phyloP scores from a whole-genome alignment of 108 stramenopile genomes.

The Epithemia pelagica region DNA sequence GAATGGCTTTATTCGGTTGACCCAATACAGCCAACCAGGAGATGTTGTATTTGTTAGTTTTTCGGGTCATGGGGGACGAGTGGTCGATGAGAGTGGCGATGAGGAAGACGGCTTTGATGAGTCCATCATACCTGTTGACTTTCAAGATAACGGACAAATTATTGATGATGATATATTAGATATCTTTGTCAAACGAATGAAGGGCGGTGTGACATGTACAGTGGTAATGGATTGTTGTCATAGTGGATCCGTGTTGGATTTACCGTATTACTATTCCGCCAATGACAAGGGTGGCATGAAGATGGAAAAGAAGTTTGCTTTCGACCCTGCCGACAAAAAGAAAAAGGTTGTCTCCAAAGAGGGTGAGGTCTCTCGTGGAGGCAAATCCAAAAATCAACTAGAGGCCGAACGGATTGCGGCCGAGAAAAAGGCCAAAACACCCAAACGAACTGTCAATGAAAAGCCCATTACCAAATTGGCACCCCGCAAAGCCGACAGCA shows the following conservation, averaged over 20 bases:
- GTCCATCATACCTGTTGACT: conserved; percentile 90
- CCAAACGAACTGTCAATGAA: neutral
- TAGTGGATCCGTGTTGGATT: conserved; percentile 79
- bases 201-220: conserved; percentile 67
- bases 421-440: neutral
- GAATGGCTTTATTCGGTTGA: conserved; percentile 65
- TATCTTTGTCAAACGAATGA: conserved; percentile 70
- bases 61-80: conserved; percentile 74
- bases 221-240: conserved; percentile 77
- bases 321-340: conserved; percentile 2
- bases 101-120: conserved; percentile 75
- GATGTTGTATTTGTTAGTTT: conserved; percentile 81
- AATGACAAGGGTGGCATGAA: conserved; percentile 6
- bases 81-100: conserved; percentile 48
- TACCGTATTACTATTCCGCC: conserved; percentile 55
- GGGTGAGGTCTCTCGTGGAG: neutral
- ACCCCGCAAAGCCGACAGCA: neutral
- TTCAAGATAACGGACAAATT: conserved; percentile 75
- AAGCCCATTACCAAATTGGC: neutral
- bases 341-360: neutral
- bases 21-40: conserved; percentile 62
- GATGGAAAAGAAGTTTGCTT: neutral
- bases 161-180: conserved; percentile 78
- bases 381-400: neutral
- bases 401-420: neutral